These are phyloP conservation scores for Cryphonectria nitschkei DNA, from an alignment of 2,329 filamentous ascomycete genomes.

Conservation along the genomic window DNA sequence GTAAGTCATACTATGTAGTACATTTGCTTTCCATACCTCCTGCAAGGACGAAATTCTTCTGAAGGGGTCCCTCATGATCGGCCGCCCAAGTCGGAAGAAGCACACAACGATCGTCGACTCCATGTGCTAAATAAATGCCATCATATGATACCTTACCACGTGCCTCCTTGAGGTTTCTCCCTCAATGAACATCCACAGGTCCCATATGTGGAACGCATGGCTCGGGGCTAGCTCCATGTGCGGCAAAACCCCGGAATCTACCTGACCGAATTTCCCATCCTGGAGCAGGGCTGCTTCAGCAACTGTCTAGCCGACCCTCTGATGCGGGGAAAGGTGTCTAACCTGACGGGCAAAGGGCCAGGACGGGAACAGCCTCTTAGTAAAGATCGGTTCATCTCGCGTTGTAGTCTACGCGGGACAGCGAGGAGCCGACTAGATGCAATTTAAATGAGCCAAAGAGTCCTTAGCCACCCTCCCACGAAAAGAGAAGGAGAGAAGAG, in stretches of 20 bases:
- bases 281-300: slow-evolving; percentile 3
- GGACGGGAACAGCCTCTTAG: neutral
- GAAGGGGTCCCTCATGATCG: neutral
- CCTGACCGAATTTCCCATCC: slow-evolving; percentile 14
- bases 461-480: neutral
- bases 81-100: neutral
- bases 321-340: slow-evolving; percentile 8
- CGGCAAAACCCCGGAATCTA: slow-evolving; percentile 10
- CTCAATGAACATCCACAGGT: neutral
- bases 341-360: neutral
- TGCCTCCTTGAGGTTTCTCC: neutral
- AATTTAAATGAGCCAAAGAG: neutral
- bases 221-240: neutral
- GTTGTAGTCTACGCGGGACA: neutral
- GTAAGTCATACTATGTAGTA: neutral
- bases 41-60: neutral
- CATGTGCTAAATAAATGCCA: neutral
- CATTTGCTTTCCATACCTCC: neutral
- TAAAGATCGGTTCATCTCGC: neutral
- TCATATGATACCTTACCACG: neutral
- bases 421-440: neutral
- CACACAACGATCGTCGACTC: neutral
- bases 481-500: neutral
- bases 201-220: neutral
- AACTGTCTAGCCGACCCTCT: slow-evolving; percentile 4